These are phyloP conservation scores for Podospora conica DNA, from an alignment of 495 filamentous ascomycete species.

Conservation along the genomic window DNA sequence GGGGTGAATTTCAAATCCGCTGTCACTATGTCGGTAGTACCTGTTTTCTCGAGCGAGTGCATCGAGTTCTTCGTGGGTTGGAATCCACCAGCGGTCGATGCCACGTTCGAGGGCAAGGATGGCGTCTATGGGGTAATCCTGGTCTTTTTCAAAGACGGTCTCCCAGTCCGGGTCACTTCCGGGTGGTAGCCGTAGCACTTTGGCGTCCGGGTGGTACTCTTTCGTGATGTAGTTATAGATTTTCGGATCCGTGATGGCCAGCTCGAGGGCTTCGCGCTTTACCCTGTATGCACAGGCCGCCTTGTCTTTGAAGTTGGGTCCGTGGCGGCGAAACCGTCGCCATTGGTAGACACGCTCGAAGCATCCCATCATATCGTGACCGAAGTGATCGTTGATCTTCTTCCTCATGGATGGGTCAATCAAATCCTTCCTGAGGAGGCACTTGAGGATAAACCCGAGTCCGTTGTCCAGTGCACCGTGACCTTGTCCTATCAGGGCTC, in stretches of 20 bases:
- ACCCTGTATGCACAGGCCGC: background rate
- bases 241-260: background rate
- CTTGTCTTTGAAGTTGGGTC: background rate
- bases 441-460: background rate
- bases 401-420: background rate
- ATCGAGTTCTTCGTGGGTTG: background rate
- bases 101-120: background rate
- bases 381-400: background rate
- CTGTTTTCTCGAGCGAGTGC: background rate
- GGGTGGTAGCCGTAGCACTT: background rate
- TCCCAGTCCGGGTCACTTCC: no score
- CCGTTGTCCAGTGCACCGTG: background rate
- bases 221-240: background rate
- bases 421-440: background rate
- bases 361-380: background rate
- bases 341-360: background rate
- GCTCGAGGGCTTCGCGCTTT: background rate
- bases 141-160: no score
- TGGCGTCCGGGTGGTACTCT: background rate
- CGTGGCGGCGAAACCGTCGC: background rate
- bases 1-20: no score
- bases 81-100: background rate
- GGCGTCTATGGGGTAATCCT: background rate
- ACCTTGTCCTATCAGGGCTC: no score
- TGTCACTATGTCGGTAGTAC: background rate